Conservation (phyloP, 2,329 filamentous ascomycete genomes). For the Epichloe sylvatica region DNA sequence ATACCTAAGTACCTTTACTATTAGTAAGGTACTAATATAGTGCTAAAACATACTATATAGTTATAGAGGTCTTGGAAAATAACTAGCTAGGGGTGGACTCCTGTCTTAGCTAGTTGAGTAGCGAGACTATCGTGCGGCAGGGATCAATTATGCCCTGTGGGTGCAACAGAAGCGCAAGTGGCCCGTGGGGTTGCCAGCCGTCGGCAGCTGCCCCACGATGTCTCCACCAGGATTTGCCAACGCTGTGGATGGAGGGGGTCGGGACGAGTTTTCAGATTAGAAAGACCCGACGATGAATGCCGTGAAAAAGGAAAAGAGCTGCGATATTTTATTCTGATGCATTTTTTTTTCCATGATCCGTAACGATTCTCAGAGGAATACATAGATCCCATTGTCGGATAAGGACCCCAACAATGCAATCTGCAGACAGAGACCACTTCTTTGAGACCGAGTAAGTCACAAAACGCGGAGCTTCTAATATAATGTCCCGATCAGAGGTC, state of each 20-base stretch:
- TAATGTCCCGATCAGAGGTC: too few relatives aligned
- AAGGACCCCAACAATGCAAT: constrained; percentile 43
- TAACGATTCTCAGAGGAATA: too few relatives aligned
- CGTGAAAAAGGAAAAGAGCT: neutral
- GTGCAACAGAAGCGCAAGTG: neutral
- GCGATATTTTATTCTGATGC: neutral
- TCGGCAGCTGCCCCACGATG: neutral
- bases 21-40: too few relatives aligned
- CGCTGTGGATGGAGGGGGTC: neutral
- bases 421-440: constrained; percentile 65
- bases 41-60: too few relatives aligned
- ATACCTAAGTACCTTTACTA: too few relatives aligned
- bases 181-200: neutral
- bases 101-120: too few relatives aligned
- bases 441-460: constrained; percentile 77
- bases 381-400: neutral
- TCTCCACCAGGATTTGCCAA: constrained; percentile 1
- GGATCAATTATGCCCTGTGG: too few relatives aligned
- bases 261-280: neutral
- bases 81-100: too few relatives aligned
- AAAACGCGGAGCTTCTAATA: too few relatives aligned
- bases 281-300: neutral
- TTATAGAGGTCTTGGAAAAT: too few relatives aligned
- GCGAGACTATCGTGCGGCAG: too few relatives aligned
- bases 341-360: neutral